Percentiles rank a stretch among this genome's conserved stretches.
phyloP scores from a whole-genome alignment of 2,329 filamentous ascomycete species.

The Thielaviopsis populi region DNA sequence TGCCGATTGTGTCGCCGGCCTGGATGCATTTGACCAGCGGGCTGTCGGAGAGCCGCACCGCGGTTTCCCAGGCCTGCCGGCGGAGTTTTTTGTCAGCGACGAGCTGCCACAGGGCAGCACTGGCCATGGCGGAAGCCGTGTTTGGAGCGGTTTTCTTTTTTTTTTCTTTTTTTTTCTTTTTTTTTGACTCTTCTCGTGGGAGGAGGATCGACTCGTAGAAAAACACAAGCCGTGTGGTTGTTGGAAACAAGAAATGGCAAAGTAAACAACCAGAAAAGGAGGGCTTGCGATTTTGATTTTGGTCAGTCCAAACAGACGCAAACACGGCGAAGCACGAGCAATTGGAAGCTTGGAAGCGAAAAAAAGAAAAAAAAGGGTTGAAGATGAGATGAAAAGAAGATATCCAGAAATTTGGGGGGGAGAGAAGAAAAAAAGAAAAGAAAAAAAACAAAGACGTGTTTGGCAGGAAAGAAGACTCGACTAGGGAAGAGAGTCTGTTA shows the following conservation, averaged over 20 bases:
- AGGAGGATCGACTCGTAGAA: neutral
- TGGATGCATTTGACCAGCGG: slow-evolving; percentile 16
- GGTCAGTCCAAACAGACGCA: too few relatives aligned
- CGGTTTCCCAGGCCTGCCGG: slow-evolving; percentile 16
- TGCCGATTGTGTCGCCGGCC: slow-evolving; percentile 15
- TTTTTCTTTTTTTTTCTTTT: too few relatives aligned
- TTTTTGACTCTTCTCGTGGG: too few relatives aligned
- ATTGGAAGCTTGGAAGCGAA: too few relatives aligned
- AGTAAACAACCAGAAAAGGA: neutral
- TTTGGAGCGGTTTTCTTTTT: neutral
- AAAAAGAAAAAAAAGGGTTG: too few relatives aligned
- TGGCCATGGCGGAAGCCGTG: slow-evolving; percentile 16
- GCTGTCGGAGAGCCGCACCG: slow-evolving; percentile 14
- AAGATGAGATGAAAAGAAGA: too few relatives aligned
- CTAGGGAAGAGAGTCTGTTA: neutral
- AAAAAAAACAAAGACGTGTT: neutral
- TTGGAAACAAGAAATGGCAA: neutral
- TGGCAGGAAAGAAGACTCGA: neutral
- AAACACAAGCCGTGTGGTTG: neutral
- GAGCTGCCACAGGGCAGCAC: slow-evolving; percentile 16
- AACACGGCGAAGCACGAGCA: too few relatives aligned
- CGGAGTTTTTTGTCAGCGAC: slow-evolving; percentile 16
- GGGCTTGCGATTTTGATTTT: too few relatives aligned
- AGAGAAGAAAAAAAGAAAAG: neutral
- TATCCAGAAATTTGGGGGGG: too few relatives aligned